Percentiles rank a stretch among this genome's conserved stretches.
phyloP scores from a whole-genome alignment of 1,284 basidiomycete genomes.

The Ganoderma lucidum region DNA sequence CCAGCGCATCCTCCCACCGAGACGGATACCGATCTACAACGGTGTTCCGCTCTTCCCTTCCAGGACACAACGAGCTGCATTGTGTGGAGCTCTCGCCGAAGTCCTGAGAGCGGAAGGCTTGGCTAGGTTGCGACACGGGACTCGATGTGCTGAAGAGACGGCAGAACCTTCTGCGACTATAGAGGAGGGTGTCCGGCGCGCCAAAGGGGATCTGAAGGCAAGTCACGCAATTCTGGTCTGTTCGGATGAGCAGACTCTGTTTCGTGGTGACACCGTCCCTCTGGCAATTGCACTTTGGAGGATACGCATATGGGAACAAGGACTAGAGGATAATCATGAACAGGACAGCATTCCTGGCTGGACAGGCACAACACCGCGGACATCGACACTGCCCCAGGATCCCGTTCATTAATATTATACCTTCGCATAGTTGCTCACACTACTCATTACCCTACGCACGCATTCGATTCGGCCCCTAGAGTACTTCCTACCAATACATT shows the following conservation, averaged over 20 bases:
- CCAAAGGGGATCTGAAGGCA: slow-evolving; percentile 49
- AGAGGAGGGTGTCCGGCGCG: background rate
- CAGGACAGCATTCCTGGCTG: slow-evolving; percentile 7
- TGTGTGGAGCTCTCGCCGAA: slow-evolving; percentile 56
- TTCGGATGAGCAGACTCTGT: slow-evolving; percentile 56
- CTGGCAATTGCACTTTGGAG: slow-evolving; percentile 79
- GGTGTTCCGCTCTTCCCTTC: slow-evolving; percentile 68
- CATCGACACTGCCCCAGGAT: slow-evolving; percentile 5
- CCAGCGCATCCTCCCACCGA: slow-evolving; percentile 45
- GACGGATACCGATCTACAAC: slow-evolving; percentile 72
- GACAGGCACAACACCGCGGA: slow-evolving; percentile 13
- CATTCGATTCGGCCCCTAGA: background rate
- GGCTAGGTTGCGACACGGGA: background rate
- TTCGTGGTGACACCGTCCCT: slow-evolving; percentile 64
- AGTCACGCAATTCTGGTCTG: slow-evolving; percentile 77
- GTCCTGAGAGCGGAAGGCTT: slow-evolving; percentile 58
- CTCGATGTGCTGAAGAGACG: background rate
- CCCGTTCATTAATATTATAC: background rate
- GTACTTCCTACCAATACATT: slow-evolving; percentile 30
- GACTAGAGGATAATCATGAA: slow-evolving; percentile 17
- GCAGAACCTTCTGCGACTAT: background rate
- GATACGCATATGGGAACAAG: slow-evolving; percentile 73
- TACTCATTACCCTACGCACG: background rate
- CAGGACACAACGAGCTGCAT: slow-evolving; percentile 60
- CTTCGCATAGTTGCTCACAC: background rate